A percentile compares a stretch with the other conserved stretches of the same genome.
phyloP scores from a whole-genome alignment of 2,329 filamentous ascomycete genomes.

The Fusarium tanahbumbuense region DNA sequence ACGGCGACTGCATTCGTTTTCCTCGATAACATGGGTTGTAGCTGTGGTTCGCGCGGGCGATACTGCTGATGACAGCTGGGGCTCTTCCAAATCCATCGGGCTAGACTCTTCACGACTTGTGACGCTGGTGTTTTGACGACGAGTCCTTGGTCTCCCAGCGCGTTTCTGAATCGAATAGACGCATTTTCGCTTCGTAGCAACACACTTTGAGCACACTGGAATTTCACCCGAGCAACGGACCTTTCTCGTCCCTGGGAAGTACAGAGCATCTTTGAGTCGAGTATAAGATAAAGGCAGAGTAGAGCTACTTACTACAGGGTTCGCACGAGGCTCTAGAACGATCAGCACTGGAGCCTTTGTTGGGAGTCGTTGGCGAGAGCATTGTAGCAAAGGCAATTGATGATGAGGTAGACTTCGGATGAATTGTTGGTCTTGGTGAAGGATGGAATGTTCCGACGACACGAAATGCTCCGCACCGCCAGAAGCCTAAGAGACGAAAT shows the following conservation, averaged over 20 bases:
- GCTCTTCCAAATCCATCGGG: not conserved
- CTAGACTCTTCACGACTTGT: not conserved
- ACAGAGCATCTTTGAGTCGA: not conserved
- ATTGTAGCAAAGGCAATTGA: not conserved
- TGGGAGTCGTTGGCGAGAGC: not conserved
- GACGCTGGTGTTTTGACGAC: not conserved
- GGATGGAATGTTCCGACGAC: not conserved
- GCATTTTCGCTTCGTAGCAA: not conserved
- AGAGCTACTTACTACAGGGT: not conserved
- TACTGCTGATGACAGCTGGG: not conserved
- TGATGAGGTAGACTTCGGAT: not conserved
- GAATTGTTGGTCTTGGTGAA: not conserved
- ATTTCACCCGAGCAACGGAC: conserved; percentile 11
- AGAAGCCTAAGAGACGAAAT: no score
- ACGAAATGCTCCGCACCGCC: not conserved
- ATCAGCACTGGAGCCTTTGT: not conserved
- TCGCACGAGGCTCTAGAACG: not conserved
- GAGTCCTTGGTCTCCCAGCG: not conserved
- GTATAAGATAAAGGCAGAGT: not conserved
- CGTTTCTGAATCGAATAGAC: not conserved
- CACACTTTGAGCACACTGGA: not conserved
- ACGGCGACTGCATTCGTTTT: not conserved
- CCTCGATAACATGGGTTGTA: not conserved
- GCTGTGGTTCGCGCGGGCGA: not conserved
- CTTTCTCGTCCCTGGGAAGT: not conserved